A percentile compares a stretch with the other conserved stretches of the same genome.
Evolutionary conservation across 371 early-diverging fungal genomes (phyloP).

Genomic region (Dichotomocladium elegans): DNA sequence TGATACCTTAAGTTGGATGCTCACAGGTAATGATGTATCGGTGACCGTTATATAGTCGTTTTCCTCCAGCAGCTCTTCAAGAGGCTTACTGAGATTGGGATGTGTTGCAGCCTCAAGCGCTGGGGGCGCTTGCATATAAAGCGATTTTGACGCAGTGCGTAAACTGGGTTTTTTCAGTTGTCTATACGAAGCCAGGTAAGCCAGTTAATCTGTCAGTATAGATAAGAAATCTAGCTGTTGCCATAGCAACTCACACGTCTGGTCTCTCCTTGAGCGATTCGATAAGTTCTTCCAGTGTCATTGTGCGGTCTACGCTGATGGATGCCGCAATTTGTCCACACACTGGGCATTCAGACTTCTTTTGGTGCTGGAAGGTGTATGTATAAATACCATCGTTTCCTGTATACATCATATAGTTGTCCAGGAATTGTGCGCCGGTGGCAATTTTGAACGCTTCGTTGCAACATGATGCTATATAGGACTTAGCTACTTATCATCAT

Average conservation of each 20-base stretch:
- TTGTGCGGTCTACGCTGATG: slow-evolving; percentile 36
- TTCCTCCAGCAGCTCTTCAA: slow-evolving; percentile 63
- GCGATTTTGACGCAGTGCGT: slow-evolving; percentile 48
- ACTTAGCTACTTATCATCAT: neutral
- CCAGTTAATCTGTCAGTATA: neutral
- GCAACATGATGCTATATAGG: slow-evolving; percentile 75
- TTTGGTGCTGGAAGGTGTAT: slow-evolving; percentile 82
- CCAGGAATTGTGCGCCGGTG: slow-evolving; percentile 69
- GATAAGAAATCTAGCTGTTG: neutral
- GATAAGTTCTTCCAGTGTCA: slow-evolving; percentile 66
- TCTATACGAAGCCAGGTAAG: slow-evolving; percentile 24
- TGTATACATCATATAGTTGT: slow-evolving; percentile 96
- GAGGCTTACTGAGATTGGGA: slow-evolving; percentile 62
- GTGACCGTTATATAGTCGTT: slow-evolving; percentile 71
- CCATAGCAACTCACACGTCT: slow-evolving; percentile 52
- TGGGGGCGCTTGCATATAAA: slow-evolving; percentile 83
- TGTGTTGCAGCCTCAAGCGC: slow-evolving; percentile 65
- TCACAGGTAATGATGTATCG: slow-evolving; percentile 68
- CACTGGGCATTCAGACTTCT: slow-evolving; percentile 87
- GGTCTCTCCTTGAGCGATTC: slow-evolving; percentile 72
- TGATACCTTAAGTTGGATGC: slow-evolving; percentile 41
- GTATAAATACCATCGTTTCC: slow-evolving; percentile 91
- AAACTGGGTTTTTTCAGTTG: slow-evolving; percentile 81
- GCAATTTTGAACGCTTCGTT: slow-evolving; percentile 93
- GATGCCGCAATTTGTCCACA: slow-evolving; percentile 65